Conservation (phyloP, 177 flowering plant genomes). For the Vitis hybrid region DNA sequence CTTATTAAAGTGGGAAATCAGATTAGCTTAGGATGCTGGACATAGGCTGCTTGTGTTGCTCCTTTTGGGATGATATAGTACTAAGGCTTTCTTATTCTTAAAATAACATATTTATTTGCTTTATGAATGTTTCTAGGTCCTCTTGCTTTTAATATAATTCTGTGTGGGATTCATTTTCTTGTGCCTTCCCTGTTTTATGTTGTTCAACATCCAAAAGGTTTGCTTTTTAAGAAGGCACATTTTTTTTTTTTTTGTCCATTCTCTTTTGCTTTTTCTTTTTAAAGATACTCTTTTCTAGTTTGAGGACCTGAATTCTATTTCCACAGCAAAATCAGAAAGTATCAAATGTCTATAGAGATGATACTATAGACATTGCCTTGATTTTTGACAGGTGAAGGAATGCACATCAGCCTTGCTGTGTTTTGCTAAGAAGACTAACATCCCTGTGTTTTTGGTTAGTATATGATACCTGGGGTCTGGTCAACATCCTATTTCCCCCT, state of each 20-base stretch:
- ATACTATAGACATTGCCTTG: slow-evolving; percentile 6
- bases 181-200: no score
- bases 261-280: no score
- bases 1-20: background rate
- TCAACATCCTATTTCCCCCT: background rate
- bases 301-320: background rate
- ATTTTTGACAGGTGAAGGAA: slow-evolving; percentile 72
- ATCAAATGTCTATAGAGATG: background rate
- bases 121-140: no score
- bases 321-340: background rate
- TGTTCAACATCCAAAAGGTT: no score
- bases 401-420: slow-evolving; percentile 86
- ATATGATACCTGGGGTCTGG: background rate
- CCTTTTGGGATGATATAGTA: no score
- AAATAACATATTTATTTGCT: no score
- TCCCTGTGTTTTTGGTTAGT: slow-evolving; percentile 85
- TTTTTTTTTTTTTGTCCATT: no score
- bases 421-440: slow-evolving; percentile 78
- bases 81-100: no score
- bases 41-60: background rate
- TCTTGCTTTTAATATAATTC: no score
- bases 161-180: no score
- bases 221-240: no score
- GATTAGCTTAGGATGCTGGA: slow-evolving; percentile 1
- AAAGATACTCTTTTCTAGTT: no score